Percentiles rank a stretch among this genome's conserved stretches.
Evolutionary conservation across 2,329 filamentous ascomycete species (phyloP).

Genomic region (Neofusicoccum parvum): DNA sequence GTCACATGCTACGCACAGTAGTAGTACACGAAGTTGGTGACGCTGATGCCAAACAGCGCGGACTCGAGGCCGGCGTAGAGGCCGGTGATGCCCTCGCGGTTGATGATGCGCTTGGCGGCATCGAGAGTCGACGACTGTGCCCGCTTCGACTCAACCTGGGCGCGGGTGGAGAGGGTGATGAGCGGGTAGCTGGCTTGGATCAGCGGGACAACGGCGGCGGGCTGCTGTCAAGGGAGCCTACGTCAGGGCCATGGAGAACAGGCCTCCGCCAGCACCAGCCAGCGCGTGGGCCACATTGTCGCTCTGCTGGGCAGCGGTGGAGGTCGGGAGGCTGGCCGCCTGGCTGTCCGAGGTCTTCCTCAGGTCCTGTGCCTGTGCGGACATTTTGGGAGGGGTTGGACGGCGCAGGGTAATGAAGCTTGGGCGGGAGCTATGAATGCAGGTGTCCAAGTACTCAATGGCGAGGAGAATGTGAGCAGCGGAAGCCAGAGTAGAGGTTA

Average conservation of each 20-base stretch:
- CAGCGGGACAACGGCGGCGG: constrained; percentile 2
- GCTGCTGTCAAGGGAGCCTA: constrained; percentile 46
- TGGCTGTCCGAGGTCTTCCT: constrained; percentile 15
- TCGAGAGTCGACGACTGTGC: constrained; percentile 82
- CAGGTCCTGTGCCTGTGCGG: constrained; percentile 21
- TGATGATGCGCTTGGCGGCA: constrained; percentile 82
- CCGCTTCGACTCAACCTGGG: constrained; percentile 95
- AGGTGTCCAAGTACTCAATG: not conserved
- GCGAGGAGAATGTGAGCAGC: not conserved
- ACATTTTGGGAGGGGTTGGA: constrained; percentile 9
- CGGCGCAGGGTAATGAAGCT: not conserved
- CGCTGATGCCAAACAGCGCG: constrained; percentile 93
- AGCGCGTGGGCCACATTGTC: constrained; percentile 97
- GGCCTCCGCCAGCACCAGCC: constrained; percentile 87
- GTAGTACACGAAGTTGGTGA: constrained; percentile 99
- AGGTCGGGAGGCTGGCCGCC: constrained; percentile 46
- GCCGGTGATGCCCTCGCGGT: constrained; percentile 84
- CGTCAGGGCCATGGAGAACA: constrained; percentile 95
- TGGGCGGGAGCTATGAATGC: not conserved
- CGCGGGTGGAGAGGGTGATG: constrained; percentile 94
- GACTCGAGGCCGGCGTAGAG: constrained; percentile 93
- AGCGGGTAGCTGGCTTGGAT: constrained; percentile 73
- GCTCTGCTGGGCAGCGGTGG: constrained; percentile 75
- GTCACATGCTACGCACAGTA: constrained; percentile 62
- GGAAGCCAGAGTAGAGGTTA: not conserved